A percentile compares a stretch with the other conserved stretches of the same genome.
Evolutionary conservation across 78 protist species (phyloP).

Genomic region (Speleostelium caveatum): DNA sequence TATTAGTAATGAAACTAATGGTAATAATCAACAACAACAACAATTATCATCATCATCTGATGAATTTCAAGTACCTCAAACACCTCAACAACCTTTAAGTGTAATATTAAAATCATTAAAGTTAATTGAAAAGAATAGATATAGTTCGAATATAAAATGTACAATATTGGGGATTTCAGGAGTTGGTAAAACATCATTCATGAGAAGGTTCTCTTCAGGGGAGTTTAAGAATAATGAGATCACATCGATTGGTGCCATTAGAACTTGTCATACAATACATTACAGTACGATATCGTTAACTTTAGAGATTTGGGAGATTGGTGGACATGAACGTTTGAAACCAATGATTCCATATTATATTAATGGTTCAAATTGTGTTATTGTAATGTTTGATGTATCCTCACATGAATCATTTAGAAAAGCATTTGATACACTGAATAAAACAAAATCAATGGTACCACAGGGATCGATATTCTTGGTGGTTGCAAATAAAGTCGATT

Average conservation of each 20-base stretch:
- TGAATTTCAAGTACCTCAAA: background rate
- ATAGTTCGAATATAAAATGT: slow-evolving; percentile 28
- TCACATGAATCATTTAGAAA: slow-evolving; percentile 5
- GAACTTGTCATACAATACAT: slow-evolving; percentile 64
- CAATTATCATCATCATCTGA: background rate
- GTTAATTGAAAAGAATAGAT: slow-evolving; percentile 60
- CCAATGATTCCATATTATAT: slow-evolving; percentile 60
- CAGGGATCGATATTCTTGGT: slow-evolving; percentile 29
- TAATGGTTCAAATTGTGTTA: slow-evolving; percentile 37
- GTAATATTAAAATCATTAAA: slow-evolving; percentile 33
- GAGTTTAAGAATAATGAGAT: slow-evolving; percentile 41
- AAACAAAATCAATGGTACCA: slow-evolving; percentile 9
- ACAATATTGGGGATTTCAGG: slow-evolving; percentile 51
- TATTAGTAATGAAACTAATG: slow-evolving; percentile 1
- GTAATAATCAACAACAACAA: too few relatives aligned
- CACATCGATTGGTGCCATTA: slow-evolving; percentile 63
- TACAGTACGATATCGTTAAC: slow-evolving; percentile 39
- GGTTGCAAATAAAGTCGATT: slow-evolving; percentile 54
- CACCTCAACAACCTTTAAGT: background rate
- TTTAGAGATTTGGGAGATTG: slow-evolving; percentile 69
- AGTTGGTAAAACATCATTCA: slow-evolving; percentile 65
- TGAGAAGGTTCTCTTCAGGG: slow-evolving; percentile 61
- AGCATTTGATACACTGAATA: slow-evolving; percentile 3
- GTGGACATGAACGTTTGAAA: slow-evolving; percentile 61
- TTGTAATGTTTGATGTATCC: slow-evolving; percentile 60